Base-by-base conservation (phyloP, 768 basidiomycete genomes). In the Collybia sp. region DNA sequence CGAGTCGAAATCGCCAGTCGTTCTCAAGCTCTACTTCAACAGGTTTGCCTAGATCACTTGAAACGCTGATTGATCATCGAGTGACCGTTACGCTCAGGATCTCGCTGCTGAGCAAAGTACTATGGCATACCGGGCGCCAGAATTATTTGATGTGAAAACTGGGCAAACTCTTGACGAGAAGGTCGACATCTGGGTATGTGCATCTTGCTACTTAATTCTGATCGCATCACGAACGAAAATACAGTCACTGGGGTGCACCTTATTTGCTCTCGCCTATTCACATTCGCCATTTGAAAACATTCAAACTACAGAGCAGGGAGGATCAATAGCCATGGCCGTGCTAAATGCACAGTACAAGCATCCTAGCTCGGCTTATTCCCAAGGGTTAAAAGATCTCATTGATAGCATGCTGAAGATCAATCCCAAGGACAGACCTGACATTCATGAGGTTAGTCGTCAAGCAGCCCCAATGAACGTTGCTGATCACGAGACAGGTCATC, bases 51-150 rank as follows among this genome's bases (percentile, higher is more conserved):
- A 11, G 15, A 30, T 30, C 35, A 32, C 33, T 43, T 37, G 10
- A 32, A 13, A 18, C 41, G 15, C 15, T n/a, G 25, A 30, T 19
- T 31, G 25, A 37, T 25, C n/a, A 31, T 25, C 12, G 32, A 54
- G 2, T 42, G 49, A 43, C 40, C 18, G 44, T 36, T 18, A 9
- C n/a, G 38, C 25, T 19, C 48, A 89, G 80, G 96, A 99, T 62
- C 82, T 95, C 52, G 96, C 96, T 2, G 93, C 92, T 13, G 96
- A 99, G 64, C 94, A 95, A 64, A 95, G 93, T 53, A 93, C 93
- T 11, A 98, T 99, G 96, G 90, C 96, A 0, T 99, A 95, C 57
- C 84, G 96, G 15, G 94, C 96, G 1, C 96, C 96, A 0, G 96
- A 99, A 59, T 72, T 99, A 16, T 99, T 97, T 60, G 96, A 99